Conservation (phyloP, 352 stramenopile species). For the Globisporangium uncinulatum region DNA sequence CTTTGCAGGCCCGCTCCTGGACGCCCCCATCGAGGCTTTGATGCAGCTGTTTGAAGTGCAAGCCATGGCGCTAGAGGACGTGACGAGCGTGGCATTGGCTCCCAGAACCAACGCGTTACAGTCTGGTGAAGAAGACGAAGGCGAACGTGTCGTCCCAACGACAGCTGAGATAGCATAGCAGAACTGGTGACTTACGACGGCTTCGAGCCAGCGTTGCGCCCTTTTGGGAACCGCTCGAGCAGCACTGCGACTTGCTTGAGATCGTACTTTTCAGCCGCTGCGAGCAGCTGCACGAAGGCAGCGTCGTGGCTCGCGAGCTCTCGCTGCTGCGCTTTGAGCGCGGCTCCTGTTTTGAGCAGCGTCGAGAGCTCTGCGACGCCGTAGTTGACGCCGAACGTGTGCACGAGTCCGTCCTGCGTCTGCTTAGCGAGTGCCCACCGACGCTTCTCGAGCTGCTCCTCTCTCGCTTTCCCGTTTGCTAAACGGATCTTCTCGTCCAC, state of each 20-base stretch:
- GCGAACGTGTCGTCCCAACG: neutral
- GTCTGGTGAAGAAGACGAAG: neutral
- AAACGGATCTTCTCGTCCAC: conserved; percentile 30
- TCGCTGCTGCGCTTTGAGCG: conserved; percentile 20
- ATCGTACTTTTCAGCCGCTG: conserved; percentile 71
- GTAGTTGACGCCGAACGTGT: conserved; percentile 71
- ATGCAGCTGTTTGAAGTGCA: conserved; percentile 49
- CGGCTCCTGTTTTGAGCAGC: conserved; percentile 50
- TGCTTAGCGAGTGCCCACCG: conserved; percentile 72
- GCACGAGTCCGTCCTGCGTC: conserved; percentile 58
- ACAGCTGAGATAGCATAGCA: neutral
- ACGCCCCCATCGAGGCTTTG: conserved; percentile 41
- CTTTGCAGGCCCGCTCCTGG: conserved; percentile 38
- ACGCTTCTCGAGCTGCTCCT: conserved; percentile 64
- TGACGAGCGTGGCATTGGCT: conserved; percentile 17
- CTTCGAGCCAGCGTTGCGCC: conserved; percentile 23
- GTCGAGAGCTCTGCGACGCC: conserved; percentile 57
- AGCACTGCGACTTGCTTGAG: conserved; percentile 58
- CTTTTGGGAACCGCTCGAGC: conserved; percentile 69
- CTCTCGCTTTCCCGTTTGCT: conserved; percentile 36
- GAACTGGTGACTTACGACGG: conserved; percentile 7
- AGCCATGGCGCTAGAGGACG: conserved; percentile 45
- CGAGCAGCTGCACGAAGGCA: conserved; percentile 51
- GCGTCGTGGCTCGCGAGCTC: conserved; percentile 47
- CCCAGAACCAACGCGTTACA: neutral